phyloP scores from a whole-genome alignment of 1,139 yeast genomes.

The Saccharomyces hybrid region DNA sequence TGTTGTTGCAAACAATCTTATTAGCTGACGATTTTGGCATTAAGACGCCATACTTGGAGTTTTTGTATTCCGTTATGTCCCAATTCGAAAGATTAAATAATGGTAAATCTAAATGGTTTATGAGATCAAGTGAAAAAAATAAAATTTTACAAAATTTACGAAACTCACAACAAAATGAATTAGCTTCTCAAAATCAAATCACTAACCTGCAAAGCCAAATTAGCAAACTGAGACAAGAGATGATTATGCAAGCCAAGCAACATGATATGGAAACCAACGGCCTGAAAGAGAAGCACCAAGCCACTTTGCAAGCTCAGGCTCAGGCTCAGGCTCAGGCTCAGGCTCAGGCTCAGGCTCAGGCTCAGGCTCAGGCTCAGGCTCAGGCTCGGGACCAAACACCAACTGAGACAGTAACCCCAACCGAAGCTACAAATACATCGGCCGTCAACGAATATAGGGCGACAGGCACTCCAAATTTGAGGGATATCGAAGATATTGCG shows the following conservation, averaged over 20 bases:
- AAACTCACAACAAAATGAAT: constrained; percentile 10
- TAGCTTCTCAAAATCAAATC: background rate
- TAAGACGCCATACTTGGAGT: constrained; percentile 84
- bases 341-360: background rate
- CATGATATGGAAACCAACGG: background rate
- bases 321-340: background rate
- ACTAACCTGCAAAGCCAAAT: background rate
- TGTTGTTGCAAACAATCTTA: constrained; percentile 75
- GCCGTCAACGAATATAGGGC: constrained; percentile 11
- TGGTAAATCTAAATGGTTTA: constrained; percentile 37
- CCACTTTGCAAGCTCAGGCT: background rate
- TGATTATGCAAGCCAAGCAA: background rate
- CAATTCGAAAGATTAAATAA: constrained; percentile 51
- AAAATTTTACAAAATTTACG: constrained; percentile 18
- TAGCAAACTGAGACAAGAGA: background rate
- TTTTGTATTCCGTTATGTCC: constrained; percentile 70
- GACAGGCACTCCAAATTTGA: constrained; percentile 30
- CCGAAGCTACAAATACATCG: background rate
- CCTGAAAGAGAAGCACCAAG: background rate
- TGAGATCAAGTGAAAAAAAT: constrained; percentile 29
- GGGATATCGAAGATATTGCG: constrained; percentile 30
- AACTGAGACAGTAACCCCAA: background rate
- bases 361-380: background rate
- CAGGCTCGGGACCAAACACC: background rate
- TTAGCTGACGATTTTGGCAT: constrained; percentile 80